Percentiles rank a stretch among this genome's conserved stretches.
phyloP scores from a whole-genome alignment of 2,329 filamentous ascomycete species.

The Penicillium brasilianum region DNA sequence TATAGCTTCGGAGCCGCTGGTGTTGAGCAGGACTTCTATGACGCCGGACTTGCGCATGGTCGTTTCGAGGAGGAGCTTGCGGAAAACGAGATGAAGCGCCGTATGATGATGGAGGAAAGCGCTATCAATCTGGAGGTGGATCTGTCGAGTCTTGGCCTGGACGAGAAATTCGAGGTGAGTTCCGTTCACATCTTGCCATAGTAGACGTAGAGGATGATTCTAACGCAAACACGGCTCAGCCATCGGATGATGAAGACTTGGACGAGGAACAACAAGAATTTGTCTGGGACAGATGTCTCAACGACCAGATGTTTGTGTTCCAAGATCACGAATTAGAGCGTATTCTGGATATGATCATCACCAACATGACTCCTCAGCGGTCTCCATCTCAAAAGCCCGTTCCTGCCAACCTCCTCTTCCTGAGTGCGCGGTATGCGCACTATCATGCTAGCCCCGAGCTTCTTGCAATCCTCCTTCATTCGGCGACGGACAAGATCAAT shows the following conservation, averaged over 20 bases:
- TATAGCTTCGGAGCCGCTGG: slow-evolving; percentile 64
- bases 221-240: slow-evolving; percentile 30
- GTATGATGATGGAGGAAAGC: slow-evolving; percentile 98
- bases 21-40: slow-evolving; percentile 83
- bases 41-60: slow-evolving; percentile 87
- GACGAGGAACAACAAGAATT: slow-evolving; percentile 93
- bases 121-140: slow-evolving; percentile 96
- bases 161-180: slow-evolving; percentile 88
- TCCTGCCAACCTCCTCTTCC: slow-evolving; percentile 94
- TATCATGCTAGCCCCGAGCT: slow-evolving; percentile 91
- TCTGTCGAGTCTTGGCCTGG: slow-evolving; percentile 90
- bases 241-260: slow-evolving; percentile 81
- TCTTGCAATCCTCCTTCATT: slow-evolving; percentile 76
- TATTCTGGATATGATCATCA: slow-evolving; percentile 94
- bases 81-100: slow-evolving; percentile 90
- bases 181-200: background rate
- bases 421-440: slow-evolving; percentile 93
- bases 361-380: slow-evolving; percentile 94
- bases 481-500: slow-evolving; percentile 95
- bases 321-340: slow-evolving; percentile 90
- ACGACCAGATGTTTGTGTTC: slow-evolving; percentile 99
- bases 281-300: slow-evolving; percentile 89
- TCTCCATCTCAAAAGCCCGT: slow-evolving; percentile 98
- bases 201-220: background rate
- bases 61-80: slow-evolving; percentile 96